Base-by-base conservation (phyloP, 768 basidiomycete species). In the Collybiopsis confluens region DNA sequence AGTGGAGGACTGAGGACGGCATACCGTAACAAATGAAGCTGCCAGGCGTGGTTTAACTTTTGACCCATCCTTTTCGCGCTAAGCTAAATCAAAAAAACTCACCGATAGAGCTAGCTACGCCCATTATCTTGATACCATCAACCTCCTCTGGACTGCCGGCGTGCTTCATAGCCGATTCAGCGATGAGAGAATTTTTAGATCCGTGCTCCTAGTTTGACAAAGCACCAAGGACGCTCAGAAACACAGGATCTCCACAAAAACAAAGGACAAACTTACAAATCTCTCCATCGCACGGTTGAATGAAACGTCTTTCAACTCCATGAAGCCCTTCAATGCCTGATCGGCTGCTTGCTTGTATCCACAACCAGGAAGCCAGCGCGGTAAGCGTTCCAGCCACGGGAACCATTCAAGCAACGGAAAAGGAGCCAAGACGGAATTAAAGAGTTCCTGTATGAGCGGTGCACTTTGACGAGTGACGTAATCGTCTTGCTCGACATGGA, bases 281-380 rank as follows among this genome's bases (percentile, higher is more conserved):
- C 37, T 23, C 15, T 48, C 16, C 35, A 48, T 24, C 35, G 47
- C 47, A 2, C 9, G 20, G 21, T 48, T 23, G 13, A 48, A 48
- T 37, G 47, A 35, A 21, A 48, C 21, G 15, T 36, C 35, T 26
- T 48, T 24, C 18, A 36, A 10, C 20, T 15, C 20, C 21, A n/a
- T 24, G 18, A 15, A n/a, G n/a, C 15, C 47, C n/a, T n/a, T n/a
- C n/a, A n/a, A n/a, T n/a, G n/a, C 35, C 13, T 24, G 11, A 37
- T 11, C 23, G 10, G 47, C 47, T 11, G 37, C 13, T 4, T 15
- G 18, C 23, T 48, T 8, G 13, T 36, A 48, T 8, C 21, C 10
- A 36, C 30, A 48, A 35, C 47, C 47, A 36, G 47, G 47, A 33
- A 48, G 37, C 47, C 47, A 48, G 24, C 33, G 37, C n/a, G 47